Evolutionary conservation across 1,284 basidiomycete genomes (phyloP).

Genomic region (Sanghuangporus weigelae): DNA sequence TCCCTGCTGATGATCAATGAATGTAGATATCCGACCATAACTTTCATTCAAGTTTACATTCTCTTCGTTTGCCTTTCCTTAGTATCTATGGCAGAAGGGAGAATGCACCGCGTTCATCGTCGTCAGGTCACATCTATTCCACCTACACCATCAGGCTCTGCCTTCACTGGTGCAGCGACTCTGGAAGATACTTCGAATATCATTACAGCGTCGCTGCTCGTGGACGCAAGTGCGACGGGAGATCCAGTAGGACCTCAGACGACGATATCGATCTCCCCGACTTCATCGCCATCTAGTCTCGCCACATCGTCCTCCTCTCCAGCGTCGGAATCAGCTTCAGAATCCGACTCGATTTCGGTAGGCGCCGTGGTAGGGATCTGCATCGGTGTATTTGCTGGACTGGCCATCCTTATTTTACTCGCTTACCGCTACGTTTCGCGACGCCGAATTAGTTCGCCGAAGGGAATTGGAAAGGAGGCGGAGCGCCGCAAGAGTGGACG

Average conservation of each 20-base stretch:
- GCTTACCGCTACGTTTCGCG: neutral
- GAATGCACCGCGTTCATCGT: conserved; percentile 1
- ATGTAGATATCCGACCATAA: neutral
- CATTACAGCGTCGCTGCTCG: neutral
- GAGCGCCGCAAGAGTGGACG: conserved; percentile 16
- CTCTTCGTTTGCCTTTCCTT: neutral
- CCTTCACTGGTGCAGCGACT: neutral
- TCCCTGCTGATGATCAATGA: neutral
- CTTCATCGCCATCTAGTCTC: neutral
- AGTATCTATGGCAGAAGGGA: neutral
- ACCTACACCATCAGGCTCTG: neutral
- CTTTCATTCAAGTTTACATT: neutral
- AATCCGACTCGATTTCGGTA: conserved; percentile 11
- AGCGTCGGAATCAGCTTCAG: neutral
- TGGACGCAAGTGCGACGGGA: neutral
- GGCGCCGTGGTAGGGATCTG: conserved; percentile 18
- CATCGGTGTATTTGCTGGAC: conserved; percentile 14
- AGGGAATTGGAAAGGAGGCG: neutral
- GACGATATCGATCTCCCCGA: neutral
- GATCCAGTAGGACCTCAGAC: neutral
- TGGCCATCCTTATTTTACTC: conserved; percentile 7
- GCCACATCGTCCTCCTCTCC: neutral
- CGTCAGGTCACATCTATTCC: conserved; percentile 3
- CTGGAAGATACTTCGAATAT: neutral
- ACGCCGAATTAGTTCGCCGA: neutral